Base-by-base conservation (phyloP, 192 early-diverging fungal species). In the Umbelopsis ramanniana region DNA sequence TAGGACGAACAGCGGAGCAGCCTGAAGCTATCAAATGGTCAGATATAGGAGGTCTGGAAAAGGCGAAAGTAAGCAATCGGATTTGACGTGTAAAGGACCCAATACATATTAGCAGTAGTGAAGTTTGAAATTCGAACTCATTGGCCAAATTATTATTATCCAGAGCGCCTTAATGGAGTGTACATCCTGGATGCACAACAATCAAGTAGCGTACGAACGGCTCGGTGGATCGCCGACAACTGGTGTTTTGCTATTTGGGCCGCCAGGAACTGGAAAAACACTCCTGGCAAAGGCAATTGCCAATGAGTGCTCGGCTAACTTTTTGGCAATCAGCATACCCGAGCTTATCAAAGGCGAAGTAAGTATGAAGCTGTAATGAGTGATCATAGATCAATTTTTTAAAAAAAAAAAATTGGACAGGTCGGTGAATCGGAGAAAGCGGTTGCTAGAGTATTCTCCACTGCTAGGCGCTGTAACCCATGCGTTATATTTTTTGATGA, bases 391-490 rank as follows among this genome's bases (percentile, higher is more conserved):
- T 17, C 26, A 24, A 35, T 8, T 47, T 47, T 1, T 29, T 37
- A 37, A 37, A 17, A 29, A 4, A 37, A 37, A 17, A 29, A 4
- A 2, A 17, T 11, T 26, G 12, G 2, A 35, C 66, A 86, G 87
- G 88, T 98, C 3, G 96, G 96, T 11, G 96, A 96, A 77, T 97
- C 95, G 0, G 97, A 97, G 79, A 98, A 98, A 79, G 92, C 95
- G 6, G 88, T 97, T 17, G 84, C 89, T 0, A 78, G 80, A 0
- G 74, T 92, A 8, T 98, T 98, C 76, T 79, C 83, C 50, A 87
- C 80, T 0, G 97, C 96, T 2, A 82, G 79, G 29, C 84, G 86
- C 55, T 83, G 82, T 35, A 86, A 84, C 17, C 96, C 97, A 0
- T 91, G 87, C 70, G 91, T 98, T 37, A 77, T 98, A 15, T 98